Base-by-base conservation (phyloP, 441 rosid genomes). In the Breynia disticha region DNA sequence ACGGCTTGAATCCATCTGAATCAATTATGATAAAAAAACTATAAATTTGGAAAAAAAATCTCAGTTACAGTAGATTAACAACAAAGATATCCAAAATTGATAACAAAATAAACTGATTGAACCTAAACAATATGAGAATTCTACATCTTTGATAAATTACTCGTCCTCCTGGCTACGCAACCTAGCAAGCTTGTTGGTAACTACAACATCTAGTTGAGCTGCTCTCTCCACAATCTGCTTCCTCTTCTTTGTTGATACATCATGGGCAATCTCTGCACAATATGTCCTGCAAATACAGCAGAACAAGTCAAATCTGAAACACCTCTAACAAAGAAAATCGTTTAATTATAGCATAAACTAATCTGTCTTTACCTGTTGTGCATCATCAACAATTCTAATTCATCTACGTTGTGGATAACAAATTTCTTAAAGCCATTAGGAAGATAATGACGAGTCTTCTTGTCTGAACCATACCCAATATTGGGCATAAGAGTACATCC, bases 401-500 rank as follows among this genome's bases (percentile, higher is more conserved):
- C 98, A 8, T 62, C 35, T 1, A 54, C 61, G 15, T 84, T 86
- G 83, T 82, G 89, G 8, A 90, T 91, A 7, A 90, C 84, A 28
- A 87, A 87, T n/a, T 86, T 87, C 82, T 84, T 84, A 72, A 87
- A 90, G 13, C 94, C 90, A 45, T 90, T 87, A 0, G 91, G 89
- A 32, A 90, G 97, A 59, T 77, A 79, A 44, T 90, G 94, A 1
- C 89, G 80, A 1, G 95, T 86, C 59, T 80, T 86, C 72, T 84
- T 90, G 77, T 90, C 95, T 1, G 87, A 72, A 0, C 93, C 96
- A 7, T 90, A 87, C 1, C 98, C 96, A 28, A 87, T 76, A 52
- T 90, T 90, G 51, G 96, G 98, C 98, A 90, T 87, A 67, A 90
- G 55, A 1, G 95, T 83, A 44, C 74, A 76, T 63, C 98, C 98